These are phyloP conservation scores for Saprolegnia parasitica DNA, from an alignment of 352 stramenopile genomes.

Conservation along the genomic window DNA sequence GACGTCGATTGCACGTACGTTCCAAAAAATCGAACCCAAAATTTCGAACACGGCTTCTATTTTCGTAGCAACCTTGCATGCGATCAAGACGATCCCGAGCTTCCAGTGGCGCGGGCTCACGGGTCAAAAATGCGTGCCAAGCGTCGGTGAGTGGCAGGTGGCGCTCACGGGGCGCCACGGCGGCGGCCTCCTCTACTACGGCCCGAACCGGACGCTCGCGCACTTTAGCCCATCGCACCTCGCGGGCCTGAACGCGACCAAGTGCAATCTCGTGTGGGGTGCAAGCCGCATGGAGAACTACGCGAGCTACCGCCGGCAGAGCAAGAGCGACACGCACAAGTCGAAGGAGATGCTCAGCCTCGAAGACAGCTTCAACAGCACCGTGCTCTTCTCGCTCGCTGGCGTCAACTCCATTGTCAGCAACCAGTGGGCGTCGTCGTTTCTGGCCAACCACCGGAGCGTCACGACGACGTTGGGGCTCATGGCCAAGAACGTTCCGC, in stretches of 20 bases:
- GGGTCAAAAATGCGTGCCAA: constrained; percentile 43
- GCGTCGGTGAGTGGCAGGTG: constrained; percentile 63
- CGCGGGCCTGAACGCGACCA: constrained; percentile 60
- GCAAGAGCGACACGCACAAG: constrained; percentile 85
- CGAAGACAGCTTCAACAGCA: constrained; percentile 55
- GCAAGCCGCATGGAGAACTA: constrained; percentile 79
- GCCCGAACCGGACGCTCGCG: constrained; percentile 57
- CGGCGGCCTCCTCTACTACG: constrained; percentile 67
- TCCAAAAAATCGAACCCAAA: background rate
- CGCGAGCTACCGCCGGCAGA: constrained; percentile 66
- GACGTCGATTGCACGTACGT: constrained; percentile 9
- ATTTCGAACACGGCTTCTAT: background rate
- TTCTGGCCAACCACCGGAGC: constrained; percentile 64
- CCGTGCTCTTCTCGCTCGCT: constrained; percentile 66
- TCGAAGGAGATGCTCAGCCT: constrained; percentile 45
- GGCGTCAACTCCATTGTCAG: constrained; percentile 69
- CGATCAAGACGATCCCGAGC: constrained; percentile 4
- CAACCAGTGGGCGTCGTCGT: constrained; percentile 81
- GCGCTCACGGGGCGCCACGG: constrained; percentile 48
- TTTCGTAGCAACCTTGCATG: constrained; percentile 12
- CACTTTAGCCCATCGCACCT: constrained; percentile 41
- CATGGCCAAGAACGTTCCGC: constrained; percentile 46
- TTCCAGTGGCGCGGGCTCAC: constrained; percentile 37
- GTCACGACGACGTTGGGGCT: constrained; percentile 45
- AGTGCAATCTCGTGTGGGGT: constrained; percentile 68